Percentiles rank a stretch among this genome's conserved stretches.
These are phyloP conservation scores for Mortierella alpina DNA, from an alignment of 192 early-diverging fungal species.

Conservation along the genomic window DNA sequence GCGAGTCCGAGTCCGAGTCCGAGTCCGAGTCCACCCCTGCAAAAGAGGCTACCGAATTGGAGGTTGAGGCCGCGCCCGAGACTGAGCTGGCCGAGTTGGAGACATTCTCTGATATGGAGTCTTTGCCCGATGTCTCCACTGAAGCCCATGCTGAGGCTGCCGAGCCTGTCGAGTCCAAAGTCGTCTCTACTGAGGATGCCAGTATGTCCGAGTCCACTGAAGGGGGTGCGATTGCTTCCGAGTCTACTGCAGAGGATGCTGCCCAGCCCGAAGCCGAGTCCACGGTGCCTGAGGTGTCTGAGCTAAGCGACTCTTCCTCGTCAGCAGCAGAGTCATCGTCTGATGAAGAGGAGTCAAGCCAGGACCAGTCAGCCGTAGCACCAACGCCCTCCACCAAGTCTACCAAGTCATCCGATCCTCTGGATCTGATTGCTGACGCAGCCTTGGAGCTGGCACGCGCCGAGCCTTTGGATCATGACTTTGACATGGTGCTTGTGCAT, in stretches of 20 bases:
- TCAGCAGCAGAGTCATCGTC: background rate
- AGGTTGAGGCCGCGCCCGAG: background rate
- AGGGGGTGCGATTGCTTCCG: background rate
- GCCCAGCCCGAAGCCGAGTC: background rate
- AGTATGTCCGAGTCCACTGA: background rate
- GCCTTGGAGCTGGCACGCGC: constrained; percentile 15
- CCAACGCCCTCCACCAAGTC: background rate
- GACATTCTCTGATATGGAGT: constrained; percentile 37
- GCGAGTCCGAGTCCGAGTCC: background rate
- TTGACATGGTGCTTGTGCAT: constrained; percentile 26
- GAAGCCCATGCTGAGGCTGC: background rate
- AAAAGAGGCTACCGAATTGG: background rate
- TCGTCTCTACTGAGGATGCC: background rate
- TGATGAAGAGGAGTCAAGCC: background rate
- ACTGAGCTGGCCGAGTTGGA: constrained; percentile 3
- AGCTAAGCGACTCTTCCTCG: background rate
- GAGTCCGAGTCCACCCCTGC: constrained; percentile 1
- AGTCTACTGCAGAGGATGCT: background rate
- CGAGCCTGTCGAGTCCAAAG: background rate
- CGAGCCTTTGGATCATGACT: constrained; percentile 32
- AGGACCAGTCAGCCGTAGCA: background rate
- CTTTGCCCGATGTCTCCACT: constrained; percentile 16
- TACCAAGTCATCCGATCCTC: constrained; percentile 10
- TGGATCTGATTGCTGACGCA: constrained; percentile 36
- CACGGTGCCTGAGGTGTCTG: background rate